Percentiles rank a stretch among this genome's conserved stretches.
Evolutionary conservation across 2,329 filamentous ascomycete species (phyloP).

Genomic region (Fusarium citri): DNA sequence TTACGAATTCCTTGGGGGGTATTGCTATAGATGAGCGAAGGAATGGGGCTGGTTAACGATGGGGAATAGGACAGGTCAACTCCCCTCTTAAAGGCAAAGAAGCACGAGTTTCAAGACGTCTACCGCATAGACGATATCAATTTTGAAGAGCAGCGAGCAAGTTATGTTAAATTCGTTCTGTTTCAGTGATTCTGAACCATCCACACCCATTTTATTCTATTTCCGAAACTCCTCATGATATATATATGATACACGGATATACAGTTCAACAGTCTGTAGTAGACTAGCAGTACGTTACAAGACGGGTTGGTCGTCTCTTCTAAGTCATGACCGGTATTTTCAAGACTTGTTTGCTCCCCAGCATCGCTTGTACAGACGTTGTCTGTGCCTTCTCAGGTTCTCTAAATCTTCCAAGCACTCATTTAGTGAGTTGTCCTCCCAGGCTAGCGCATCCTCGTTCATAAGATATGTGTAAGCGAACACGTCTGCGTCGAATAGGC

Average conservation of each 20-base stretch:
- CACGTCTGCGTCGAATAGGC: slow-evolving; percentile 86
- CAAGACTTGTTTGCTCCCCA: slow-evolving; percentile 42
- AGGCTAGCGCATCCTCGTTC: slow-evolving; percentile 71
- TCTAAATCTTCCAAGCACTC: slow-evolving; percentile 66
- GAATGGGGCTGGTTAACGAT: neutral
- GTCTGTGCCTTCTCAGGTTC: slow-evolving; percentile 67
- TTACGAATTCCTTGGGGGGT: neutral
- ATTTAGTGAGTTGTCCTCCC: slow-evolving; percentile 71
- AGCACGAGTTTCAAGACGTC: slow-evolving; percentile 10
- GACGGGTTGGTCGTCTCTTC: neutral
- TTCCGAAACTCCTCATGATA: slow-evolving; percentile 7
- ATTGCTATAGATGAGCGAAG: slow-evolving; percentile 23
- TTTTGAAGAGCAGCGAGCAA: slow-evolving; percentile 10
- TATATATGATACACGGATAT: slow-evolving; percentile 29
- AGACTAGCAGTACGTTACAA: neutral
- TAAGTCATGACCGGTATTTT: neutral
- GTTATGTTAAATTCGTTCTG: neutral
- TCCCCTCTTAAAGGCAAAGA: slow-evolving; percentile 22
- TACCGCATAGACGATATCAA: slow-evolving; percentile 35
- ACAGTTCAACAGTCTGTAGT: neutral
- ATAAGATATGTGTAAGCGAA: slow-evolving; percentile 92
- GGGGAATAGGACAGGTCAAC: slow-evolving; percentile 13
- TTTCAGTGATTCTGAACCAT: neutral
- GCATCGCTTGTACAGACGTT: slow-evolving; percentile 50
- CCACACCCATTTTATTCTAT: neutral